Evolutionary conservation across 2,329 filamentous ascomycete genomes (phyloP).

Genomic region (Sporothrix phasma): DNA sequence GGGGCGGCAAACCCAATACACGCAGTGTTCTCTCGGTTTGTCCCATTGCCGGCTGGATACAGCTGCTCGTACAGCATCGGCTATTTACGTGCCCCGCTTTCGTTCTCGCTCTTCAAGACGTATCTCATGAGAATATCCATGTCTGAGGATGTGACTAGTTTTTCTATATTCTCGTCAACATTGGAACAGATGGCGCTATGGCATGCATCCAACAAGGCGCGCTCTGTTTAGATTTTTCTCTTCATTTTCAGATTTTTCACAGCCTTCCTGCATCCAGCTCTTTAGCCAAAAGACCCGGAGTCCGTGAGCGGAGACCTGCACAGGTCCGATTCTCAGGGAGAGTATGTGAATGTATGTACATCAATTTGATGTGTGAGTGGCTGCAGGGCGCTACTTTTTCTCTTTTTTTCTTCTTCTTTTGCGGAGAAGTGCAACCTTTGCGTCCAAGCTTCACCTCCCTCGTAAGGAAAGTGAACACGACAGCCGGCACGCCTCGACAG

Average conservation of each 20-base stretch:
- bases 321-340: neutral
- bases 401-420: no score
- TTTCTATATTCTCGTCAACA: neutral
- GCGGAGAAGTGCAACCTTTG: no score
- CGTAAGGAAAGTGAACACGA: neutral
- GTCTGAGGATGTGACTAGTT: neutral
- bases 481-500: neutral
- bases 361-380: neutral
- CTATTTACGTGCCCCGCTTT: no score
- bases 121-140: neutral
- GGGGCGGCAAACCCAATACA: neutral
- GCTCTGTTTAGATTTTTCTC: neutral
- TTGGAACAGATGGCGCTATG: neutral
- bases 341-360: no score
- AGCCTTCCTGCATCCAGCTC: neutral
- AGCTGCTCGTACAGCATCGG: neutral
- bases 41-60: neutral
- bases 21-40: neutral
- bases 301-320: neutral
- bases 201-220: neutral
- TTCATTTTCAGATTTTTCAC: neutral
- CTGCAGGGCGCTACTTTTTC: neutral
- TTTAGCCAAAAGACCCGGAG: neutral
- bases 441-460: neutral
- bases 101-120: neutral